A percentile compares a stretch with the other conserved stretches of the same genome.
Conservation (phyloP, 2,329 filamentous ascomycete species). For the Trichoderma atroviride region DNA sequence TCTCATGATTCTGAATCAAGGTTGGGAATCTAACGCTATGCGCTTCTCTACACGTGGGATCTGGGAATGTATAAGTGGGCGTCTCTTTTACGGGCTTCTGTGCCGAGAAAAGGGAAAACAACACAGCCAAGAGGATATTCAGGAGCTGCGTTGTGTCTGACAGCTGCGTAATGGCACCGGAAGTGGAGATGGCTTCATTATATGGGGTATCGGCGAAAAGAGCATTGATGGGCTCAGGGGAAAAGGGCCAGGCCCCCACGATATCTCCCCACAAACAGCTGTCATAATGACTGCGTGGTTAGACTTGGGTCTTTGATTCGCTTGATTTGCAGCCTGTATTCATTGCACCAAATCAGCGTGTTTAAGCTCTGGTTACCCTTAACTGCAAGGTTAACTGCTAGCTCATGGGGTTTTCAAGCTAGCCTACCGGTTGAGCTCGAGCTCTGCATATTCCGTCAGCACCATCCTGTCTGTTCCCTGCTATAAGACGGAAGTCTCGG, state of each 20-base stretch:
- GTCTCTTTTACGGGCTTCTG: not conserved
- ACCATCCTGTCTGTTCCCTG: not conserved
- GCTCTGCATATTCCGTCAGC: conserved; percentile 2
- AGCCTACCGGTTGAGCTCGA: not conserved
- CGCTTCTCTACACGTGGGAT: not conserved
- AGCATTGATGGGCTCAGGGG: not conserved
- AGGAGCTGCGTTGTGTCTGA: not conserved
- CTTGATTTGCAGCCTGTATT: not conserved
- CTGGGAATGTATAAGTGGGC: not conserved
- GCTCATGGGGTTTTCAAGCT: not conserved
- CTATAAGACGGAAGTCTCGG: not conserved
- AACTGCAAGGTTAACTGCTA: conserved; percentile 22
- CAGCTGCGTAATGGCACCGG: not conserved
- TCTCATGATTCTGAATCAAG: not conserved
- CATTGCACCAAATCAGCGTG: not conserved
- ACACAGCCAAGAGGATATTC: not conserved
- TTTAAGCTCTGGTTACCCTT: not conserved
- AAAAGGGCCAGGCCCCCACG: not conserved
- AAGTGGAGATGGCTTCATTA: not conserved
- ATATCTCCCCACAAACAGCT: not conserved
- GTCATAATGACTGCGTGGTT: conserved; percentile 11
- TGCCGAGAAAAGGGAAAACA: not conserved
- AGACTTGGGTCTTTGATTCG: conserved; percentile 23
- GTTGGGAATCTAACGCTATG: not conserved
- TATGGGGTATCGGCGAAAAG: not conserved